Evolutionary conservation across 768 basidiomycete species (phyloP).

Genomic region (Pulveroboletus sp.): DNA sequence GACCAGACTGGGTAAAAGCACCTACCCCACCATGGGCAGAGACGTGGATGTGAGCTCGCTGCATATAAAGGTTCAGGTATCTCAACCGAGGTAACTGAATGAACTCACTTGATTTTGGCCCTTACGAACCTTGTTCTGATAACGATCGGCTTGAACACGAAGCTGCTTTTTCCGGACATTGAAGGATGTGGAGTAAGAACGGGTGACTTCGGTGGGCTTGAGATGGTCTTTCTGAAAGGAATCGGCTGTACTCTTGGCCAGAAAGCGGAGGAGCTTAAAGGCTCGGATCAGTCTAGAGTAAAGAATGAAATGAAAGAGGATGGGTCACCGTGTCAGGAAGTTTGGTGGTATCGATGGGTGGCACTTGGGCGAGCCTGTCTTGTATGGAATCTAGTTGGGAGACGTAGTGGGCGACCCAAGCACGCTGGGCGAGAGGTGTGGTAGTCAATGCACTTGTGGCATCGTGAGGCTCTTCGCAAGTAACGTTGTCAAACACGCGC

Average conservation of each 20-base stretch:
- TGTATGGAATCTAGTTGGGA: conserved; percentile 22
- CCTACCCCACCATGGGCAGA: conserved; percentile 16
- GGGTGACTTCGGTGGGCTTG: conserved; percentile 23
- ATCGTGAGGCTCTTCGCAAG: conserved; percentile 2
- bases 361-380: conserved; percentile 17
- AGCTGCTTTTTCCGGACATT: conserved; percentile 14
- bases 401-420: conserved; percentile 31
- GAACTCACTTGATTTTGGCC: conserved; percentile 36
- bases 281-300: neutral
- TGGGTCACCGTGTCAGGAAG: conserved; percentile 17
- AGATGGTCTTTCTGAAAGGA: conserved; percentile 24
- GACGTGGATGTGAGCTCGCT: conserved; percentile 24
- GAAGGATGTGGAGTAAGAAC: conserved; percentile 16
- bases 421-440: conserved; percentile 26
- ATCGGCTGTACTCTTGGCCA: conserved; percentile 24
- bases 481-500: conserved; percentile 5
- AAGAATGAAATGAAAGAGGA: neutral
- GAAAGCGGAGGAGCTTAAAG: conserved; percentile 23
- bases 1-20: conserved; percentile 21
- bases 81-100: neutral
- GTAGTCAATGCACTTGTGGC: neutral
- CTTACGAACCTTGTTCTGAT: conserved; percentile 27
- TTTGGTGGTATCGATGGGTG: conserved; percentile 25
- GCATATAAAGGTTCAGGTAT: neutral
- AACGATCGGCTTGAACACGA: conserved; percentile 22